A percentile compares a stretch with the other conserved stretches of the same genome.
These are phyloP conservation scores for Verticillium alfalfae DNA, from an alignment of 2,329 filamentous ascomycete genomes.

Conservation along the genomic window DNA sequence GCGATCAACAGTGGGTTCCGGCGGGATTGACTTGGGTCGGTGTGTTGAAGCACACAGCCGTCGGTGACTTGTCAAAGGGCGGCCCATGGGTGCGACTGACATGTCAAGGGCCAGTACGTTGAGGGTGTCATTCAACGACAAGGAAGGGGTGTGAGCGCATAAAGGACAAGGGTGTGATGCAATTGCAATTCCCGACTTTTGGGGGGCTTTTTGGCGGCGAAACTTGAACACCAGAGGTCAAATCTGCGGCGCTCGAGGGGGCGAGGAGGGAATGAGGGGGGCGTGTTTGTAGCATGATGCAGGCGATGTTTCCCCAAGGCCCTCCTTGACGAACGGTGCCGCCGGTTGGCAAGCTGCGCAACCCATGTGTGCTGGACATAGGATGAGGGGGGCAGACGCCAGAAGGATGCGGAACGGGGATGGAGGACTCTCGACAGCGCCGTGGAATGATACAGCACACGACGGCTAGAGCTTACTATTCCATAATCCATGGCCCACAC, in stretches of 20 bases:
- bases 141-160: not conserved
- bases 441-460: not conserved
- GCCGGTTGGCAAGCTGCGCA: not conserved
- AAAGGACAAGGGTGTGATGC: not conserved
- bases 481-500: not conserved
- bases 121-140: not conserved
- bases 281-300: not conserved
- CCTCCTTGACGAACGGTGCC: not conserved
- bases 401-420: not conserved
- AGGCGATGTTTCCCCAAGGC: not conserved
- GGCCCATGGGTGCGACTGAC: not conserved
- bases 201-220: not conserved
- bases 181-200: slow-evolving; percentile 2
- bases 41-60: not conserved
- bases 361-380: not conserved
- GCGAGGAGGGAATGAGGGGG: not conserved
- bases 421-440: not conserved
- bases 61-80: not conserved
- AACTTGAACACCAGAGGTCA: not conserved
- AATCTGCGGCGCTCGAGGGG: not conserved
- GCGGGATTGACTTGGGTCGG: not conserved
- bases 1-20: not conserved
- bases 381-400: not conserved
- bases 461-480: not conserved
- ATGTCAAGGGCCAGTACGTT: not conserved